Evolutionary conservation across 2,329 filamentous ascomycete species (phyloP).

Genomic region (Escovopsis sp.): DNA sequence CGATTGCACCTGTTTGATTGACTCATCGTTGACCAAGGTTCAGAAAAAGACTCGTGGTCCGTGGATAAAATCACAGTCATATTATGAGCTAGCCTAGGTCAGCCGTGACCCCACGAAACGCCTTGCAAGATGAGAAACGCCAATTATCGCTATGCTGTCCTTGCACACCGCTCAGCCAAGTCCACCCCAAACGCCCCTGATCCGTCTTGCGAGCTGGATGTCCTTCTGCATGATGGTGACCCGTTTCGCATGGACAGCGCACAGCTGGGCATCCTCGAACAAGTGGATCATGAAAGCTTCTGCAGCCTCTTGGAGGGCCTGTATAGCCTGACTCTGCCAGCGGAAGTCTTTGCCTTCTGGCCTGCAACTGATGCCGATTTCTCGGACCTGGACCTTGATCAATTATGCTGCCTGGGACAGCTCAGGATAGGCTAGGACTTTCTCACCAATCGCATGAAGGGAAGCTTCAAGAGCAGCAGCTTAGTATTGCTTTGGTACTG

Average conservation of each 20-base stretch:
- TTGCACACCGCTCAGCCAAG: constrained; percentile 21
- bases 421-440: not conserved
- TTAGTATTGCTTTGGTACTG: constrained; percentile 83
- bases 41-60: no score
- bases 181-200: constrained; percentile 64
- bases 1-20: no score
- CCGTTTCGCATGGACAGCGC: constrained; percentile 90
- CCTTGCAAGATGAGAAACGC: not conserved
- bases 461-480: constrained; percentile 65
- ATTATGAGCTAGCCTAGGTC: no score
- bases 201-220: constrained; percentile 77
- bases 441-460: constrained; percentile 57
- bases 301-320: constrained; percentile 85
- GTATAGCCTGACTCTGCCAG: constrained; percentile 93
- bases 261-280: constrained; percentile 75
- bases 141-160: not conserved
- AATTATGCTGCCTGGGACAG: not conserved
- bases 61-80: no score
- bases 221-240: constrained; percentile 98
- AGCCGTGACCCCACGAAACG: no score
- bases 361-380: constrained; percentile 53
- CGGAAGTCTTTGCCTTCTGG: constrained; percentile 55
- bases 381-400: constrained; percentile 28
- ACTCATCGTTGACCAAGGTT: no score
- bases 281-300: constrained; percentile 91